A percentile compares a stretch with the other conserved stretches of the same genome.
phyloP scores from a whole-genome alignment of 1,139 yeast species.

The Geotrichum candidum region DNA sequence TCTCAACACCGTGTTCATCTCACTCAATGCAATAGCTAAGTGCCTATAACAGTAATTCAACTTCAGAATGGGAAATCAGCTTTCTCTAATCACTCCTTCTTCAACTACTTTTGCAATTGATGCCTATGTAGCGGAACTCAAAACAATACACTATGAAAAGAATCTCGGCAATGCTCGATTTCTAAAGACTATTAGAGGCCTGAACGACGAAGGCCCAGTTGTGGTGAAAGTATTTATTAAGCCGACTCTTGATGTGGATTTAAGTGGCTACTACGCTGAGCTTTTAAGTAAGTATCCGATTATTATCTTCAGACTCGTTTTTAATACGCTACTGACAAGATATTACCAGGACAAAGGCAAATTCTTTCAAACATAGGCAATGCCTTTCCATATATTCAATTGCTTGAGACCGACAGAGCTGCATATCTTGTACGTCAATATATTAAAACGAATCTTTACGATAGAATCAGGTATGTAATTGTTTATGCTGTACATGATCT shows the following conservation, averaged over 20 bases:
- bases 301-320: background rate
- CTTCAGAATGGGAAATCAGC: conserved; percentile 68
- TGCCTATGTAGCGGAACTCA: conserved; percentile 77
- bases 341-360: conserved; percentile 35
- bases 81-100: conserved; percentile 80
- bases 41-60: conserved; percentile 62
- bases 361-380: conserved; percentile 46
- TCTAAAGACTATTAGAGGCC: conserved; percentile 77
- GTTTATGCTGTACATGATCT: background rate
- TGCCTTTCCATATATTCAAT: conserved; percentile 62
- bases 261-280: conserved; percentile 27
- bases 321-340: background rate
- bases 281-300: conserved; percentile 22
- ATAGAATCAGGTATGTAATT: conserved; percentile 49
- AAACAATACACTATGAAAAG: conserved; percentile 65
- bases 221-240: conserved; percentile 79
- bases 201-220: conserved; percentile 57
- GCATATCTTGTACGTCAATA: conserved; percentile 84
- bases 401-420: conserved; percentile 86
- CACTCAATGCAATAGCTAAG: conserved; percentile 50
- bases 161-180: conserved; percentile 72
- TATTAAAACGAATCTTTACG: conserved; percentile 72
- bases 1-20: conserved; percentile 35
- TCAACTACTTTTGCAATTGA: conserved; percentile 90
- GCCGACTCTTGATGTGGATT: conserved; percentile 47